phyloP scores from a whole-genome alignment of 106 monocot genomes.

The Dioscorea zingiberensis region DNA sequence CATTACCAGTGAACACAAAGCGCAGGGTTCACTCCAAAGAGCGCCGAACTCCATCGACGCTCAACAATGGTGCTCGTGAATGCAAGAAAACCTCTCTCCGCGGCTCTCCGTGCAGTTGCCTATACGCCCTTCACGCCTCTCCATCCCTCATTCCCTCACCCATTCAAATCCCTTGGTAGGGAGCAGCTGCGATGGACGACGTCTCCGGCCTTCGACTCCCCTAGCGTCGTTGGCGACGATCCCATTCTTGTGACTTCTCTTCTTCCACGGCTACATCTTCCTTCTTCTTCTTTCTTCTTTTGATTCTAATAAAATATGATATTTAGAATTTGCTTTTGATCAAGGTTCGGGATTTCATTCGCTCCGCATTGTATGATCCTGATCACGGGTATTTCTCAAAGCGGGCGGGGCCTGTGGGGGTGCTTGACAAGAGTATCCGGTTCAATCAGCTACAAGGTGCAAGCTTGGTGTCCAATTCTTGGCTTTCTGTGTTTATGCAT shows the following conservation, averaged over 20 bases:
- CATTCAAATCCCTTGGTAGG: too few species aligned
- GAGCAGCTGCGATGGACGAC: too few species aligned
- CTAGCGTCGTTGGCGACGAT: slow-evolving; percentile 37
- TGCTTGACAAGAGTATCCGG: slow-evolving; percentile 55
- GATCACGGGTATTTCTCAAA: slow-evolving; percentile 71
- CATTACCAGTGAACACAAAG: too few species aligned
- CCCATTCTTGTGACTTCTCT: slow-evolving; percentile 44
- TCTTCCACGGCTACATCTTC: neutral
- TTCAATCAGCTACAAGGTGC: slow-evolving; percentile 62
- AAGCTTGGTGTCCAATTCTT: too few species aligned
- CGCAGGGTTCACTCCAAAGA: too few species aligned
- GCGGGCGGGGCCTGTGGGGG: slow-evolving; percentile 49
- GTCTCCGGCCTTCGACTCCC: slow-evolving; percentile 17
- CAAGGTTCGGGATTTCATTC: slow-evolving; percentile 66
- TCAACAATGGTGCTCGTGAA: too few species aligned
- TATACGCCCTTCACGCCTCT: too few species aligned
- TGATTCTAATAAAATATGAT: neutral
- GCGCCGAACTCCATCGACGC: too few species aligned
- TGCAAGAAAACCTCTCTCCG: too few species aligned
- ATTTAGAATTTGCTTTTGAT: neutral
- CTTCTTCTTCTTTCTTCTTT: neutral
- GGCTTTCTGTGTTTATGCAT: too few species aligned
- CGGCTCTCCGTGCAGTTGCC: too few species aligned
- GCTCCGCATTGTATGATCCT: slow-evolving; percentile 63
- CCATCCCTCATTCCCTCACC: too few species aligned